Evolutionary conservation across 1,284 basidiomycete species (phyloP), one percentile per base, ranked within the genome.

Genomic region (Moesziomyces sp.): DNA sequence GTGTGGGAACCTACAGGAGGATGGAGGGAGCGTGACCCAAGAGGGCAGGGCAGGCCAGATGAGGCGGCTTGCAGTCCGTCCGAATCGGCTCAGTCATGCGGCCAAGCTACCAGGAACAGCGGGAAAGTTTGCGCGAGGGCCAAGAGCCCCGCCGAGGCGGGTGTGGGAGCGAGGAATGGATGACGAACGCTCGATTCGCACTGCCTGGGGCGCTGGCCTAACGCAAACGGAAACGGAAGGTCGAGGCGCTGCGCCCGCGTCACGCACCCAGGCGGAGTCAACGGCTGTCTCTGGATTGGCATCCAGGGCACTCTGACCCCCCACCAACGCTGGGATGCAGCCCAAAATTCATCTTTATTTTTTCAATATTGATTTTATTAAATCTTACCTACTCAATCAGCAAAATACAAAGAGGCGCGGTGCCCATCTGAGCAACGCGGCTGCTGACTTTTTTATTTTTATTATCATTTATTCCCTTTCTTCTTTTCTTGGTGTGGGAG

Each of bases 81-180:
- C 38, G 38, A 40, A 40, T 40, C 38, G 38, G 38, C 14, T 18
- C 38, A 40, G 38, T 40, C 38, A 40, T 40, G 38, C 38, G 38
- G 18, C 7, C 16, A 16, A 40, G 38, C 38, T 40, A 40, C 38
- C 38, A 40, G 38, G 38, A 40, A 40, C 38, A 14, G 38, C 6
- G 16, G 38, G 16, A 5, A 7, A 18, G 38, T 16, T 13, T 3
- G 35, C 11, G 38, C 38, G 38, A 40, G 38, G 16, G 38, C 38
- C 38, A 40, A 40, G 38, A 16, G 38, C 14, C 5, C 3, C 16
- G 38, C 38, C 43, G 24, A 45, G 24, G 21, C 43, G 10, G 24
- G 13, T 13, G 48, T n/a, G 30, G 38, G 21, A 24, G 24, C 45
- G n/a, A 54, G 63, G 58, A 59, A 56, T 66, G 63, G 38, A 60